Conservation (phyloP, 164 flowering plant genomes). For the Euptelea pleiosperma region DNA sequence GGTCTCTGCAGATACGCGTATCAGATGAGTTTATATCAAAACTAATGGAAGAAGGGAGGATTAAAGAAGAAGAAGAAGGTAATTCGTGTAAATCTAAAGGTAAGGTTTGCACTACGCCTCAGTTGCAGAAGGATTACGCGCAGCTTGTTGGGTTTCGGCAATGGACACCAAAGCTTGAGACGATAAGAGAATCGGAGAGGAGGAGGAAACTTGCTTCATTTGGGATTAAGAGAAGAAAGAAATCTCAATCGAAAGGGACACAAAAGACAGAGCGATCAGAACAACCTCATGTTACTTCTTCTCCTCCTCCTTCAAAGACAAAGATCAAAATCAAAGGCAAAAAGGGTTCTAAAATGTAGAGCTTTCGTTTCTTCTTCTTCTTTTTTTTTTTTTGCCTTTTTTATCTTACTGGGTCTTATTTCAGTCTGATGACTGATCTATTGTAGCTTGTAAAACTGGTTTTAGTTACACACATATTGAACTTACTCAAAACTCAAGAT, state of each 20-base stretch:
- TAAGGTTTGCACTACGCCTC: conserved; percentile 47
- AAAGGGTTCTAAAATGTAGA: no score
- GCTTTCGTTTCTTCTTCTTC: no score
- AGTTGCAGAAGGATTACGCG: conserved; percentile 51
- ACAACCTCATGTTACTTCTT: no score
- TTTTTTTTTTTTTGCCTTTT: no score
- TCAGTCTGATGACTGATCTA: no score
- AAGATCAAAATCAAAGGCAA: conserved; percentile 1
- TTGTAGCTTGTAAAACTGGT: not conserved
- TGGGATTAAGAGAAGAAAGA: conserved; percentile 21
- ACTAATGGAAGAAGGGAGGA: conserved; percentile 26
- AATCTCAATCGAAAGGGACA: conserved; percentile 2
- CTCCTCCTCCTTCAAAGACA: conserved; percentile 1
- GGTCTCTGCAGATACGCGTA: conserved; percentile 47
- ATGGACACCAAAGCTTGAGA: conserved; percentile 68
- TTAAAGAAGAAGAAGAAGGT: conserved; percentile 5
- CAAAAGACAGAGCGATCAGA: not conserved
- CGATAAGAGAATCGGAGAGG: conserved; percentile 36
- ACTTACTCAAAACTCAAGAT: no score
- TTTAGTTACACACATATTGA: no score
- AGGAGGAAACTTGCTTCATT: conserved; percentile 11
- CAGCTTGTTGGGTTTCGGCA: conserved; percentile 41
- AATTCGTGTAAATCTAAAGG: not conserved
- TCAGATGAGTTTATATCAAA: conserved; percentile 60
- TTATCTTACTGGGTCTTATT: no score